Conservation (phyloP, 192 early-diverging fungal genomes). For the Rhizophagus prolifer region DNA sequence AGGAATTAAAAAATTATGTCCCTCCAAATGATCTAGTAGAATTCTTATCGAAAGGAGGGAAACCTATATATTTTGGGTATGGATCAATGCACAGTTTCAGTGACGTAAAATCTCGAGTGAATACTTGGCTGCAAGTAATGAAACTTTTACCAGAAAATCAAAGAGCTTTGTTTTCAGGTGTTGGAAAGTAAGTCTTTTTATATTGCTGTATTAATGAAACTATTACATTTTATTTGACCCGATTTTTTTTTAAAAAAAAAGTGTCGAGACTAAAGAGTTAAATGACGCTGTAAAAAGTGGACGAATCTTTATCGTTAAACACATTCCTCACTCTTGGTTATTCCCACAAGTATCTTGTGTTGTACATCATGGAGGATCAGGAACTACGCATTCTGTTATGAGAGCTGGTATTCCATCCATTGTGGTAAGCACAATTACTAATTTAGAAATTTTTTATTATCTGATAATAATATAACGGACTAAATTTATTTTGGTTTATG, state of each 20-base stretch:
- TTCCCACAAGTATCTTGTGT: constrained; percentile 4
- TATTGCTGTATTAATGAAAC: neutral
- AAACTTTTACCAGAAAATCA: neutral
- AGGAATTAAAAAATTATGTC: neutral
- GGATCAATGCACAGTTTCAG: neutral
- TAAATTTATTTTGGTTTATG: neutral
- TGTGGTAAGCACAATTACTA: neutral
- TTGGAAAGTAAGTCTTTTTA: neutral
- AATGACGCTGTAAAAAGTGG: neutral
- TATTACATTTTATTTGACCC: neutral
- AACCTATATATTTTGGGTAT: constrained; percentile 21
- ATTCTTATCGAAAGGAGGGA: neutral
- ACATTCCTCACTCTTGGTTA: constrained; percentile 12
- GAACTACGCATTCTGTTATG: neutral
- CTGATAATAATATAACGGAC: neutral
- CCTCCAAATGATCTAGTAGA: neutral
- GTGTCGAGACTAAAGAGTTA: neutral
- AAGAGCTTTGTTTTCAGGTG: constrained; percentile 4
- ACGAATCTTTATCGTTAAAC: neutral
- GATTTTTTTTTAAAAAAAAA: neutral
- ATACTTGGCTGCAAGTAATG: constrained; percentile 4
- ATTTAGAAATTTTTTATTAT: neutral
- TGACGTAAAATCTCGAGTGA: neutral
- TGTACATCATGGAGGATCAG: constrained; percentile 13
- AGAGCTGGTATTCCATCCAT: constrained; percentile 5